Conservation (phyloP, 2,329 filamentous ascomycete genomes). For the Calonectria pauciramosa region DNA sequence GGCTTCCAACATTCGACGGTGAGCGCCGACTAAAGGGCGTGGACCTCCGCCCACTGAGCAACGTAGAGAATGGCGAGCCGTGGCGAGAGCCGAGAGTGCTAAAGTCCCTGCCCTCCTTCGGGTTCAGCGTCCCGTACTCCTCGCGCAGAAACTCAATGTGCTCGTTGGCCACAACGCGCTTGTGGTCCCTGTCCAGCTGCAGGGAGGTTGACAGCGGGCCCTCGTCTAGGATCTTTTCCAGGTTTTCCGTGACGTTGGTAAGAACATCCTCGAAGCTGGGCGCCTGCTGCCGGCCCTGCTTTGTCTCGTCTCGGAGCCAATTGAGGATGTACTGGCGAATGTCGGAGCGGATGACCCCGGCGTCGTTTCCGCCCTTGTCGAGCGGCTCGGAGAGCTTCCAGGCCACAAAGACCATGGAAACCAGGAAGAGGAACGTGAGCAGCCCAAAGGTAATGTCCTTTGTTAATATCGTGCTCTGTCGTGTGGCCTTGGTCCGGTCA, state of each 20-base stretch:
- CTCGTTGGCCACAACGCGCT: not conserved
- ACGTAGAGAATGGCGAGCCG: not conserved
- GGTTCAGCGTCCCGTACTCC: not conserved
- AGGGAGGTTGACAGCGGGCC: not conserved
- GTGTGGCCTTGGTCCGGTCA: conserved; percentile 8
- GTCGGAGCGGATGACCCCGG: not conserved
- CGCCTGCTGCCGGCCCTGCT: not conserved
- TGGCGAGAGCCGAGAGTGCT: not conserved
- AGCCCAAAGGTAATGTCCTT: conserved; percentile 20
- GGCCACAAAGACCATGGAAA: conserved; percentile 9
- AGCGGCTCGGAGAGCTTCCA: not conserved
- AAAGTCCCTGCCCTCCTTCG: conserved; percentile 10
- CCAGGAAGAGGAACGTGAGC: conserved; percentile 8
- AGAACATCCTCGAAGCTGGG: conserved; percentile 11
- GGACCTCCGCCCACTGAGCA: not conserved
- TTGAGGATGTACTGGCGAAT: conserved; percentile 16
- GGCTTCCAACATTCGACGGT: not conserved
- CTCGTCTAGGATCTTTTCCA: not conserved
- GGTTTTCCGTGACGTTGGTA: not conserved
- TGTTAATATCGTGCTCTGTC: conserved; percentile 9
- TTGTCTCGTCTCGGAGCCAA: not conserved
- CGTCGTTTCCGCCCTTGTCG: conserved; percentile 15
- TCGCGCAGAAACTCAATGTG: not conserved
- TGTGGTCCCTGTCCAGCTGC: not conserved
- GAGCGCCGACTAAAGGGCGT: not conserved